phyloP scores from a whole-genome alignment of 1,284 basidiomycete species.

The Phellinidium pouzarii region DNA sequence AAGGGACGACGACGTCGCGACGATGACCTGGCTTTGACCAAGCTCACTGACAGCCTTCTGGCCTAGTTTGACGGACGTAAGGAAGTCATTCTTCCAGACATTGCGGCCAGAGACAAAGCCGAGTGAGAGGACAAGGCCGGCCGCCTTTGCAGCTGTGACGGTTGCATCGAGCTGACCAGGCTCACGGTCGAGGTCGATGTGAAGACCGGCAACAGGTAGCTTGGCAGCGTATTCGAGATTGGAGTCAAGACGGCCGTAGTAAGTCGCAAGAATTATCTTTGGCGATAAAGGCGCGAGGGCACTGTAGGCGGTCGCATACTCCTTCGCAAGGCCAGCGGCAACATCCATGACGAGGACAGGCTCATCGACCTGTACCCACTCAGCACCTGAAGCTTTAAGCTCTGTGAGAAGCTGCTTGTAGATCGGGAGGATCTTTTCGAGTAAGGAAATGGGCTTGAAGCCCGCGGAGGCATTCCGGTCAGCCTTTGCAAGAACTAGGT shows the following conservation, averaged over 20 bases:
- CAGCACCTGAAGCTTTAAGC: constrained; percentile 89
- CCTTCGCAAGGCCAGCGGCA: constrained; percentile 72
- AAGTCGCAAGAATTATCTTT: constrained; percentile 91
- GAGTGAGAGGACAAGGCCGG: constrained; percentile 81
- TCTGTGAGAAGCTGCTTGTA: constrained; percentile 90
- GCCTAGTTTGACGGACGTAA: constrained; percentile 74
- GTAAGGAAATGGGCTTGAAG: constrained; percentile 89
- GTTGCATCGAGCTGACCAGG: constrained; percentile 86
- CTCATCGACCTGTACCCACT: constrained; percentile 96
- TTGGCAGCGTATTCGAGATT: constrained; percentile 89
- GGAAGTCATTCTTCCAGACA: constrained; percentile 99
- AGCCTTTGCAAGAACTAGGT: constrained; percentile 91
- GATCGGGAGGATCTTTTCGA: constrained; percentile 86
- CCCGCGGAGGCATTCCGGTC: constrained; percentile 78
- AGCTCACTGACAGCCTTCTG: constrained; percentile 83
- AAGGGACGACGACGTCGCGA: constrained; percentile 96
- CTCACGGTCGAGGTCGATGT: constrained; percentile 95
- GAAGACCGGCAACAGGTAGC: constrained; percentile 90
- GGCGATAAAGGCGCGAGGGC: constrained; percentile 80
- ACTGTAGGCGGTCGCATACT: constrained; percentile 80
- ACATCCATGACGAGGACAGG: constrained; percentile 92
- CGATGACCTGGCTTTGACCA: constrained; percentile 83
- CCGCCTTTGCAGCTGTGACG: constrained; percentile 78
- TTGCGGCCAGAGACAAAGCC: constrained; percentile 98
- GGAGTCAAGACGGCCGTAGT: constrained; percentile 94